Evolutionary conservation across 305 asterid genomes (phyloP), one percentile per base, ranked within the genome.

Genomic region (Fraxinus sp.): DNA sequence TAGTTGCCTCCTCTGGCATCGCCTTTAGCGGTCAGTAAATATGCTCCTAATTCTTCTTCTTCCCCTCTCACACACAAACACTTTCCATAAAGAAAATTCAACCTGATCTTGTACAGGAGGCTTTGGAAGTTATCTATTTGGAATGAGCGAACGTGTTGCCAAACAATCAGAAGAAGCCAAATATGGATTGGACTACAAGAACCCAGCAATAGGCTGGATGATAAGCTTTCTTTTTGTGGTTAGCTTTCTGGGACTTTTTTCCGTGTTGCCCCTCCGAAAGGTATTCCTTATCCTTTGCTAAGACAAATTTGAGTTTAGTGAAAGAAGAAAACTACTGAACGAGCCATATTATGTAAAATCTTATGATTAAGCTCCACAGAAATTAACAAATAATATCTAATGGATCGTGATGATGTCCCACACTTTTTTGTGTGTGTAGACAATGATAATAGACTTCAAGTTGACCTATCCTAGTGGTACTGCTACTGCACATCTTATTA

Each of bases 391-490:
- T 41, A 41, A 41, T 41, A 41, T 41, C 52, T 10, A 41, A 41
- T 41, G 52, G 52, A 10, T 41, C 52, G 3, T 11, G 7, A 59
- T 18, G 66, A n/a, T 5, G 46, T 16, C 4, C 37, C 18, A 22
- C 13, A 4, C 6, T 20, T 18, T 66, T n/a, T 13, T 32, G 28
- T 79, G 57, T 80, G 22, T 86, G n/a, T n/a, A 89, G 92, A 82
- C 86, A 8, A 88, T 89, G 92, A 82, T 89, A 77, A 77, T 89
- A 77, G 87, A 85, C 80, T 88, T 83, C 89, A 89, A 86, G 80
- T 75, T 89, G 86, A 82, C 89, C 6, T 89, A 89, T 80, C 92
- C 92, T 35, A 89, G 91, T 68, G 92, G 92, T 0, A 89, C 91
- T 35, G 92, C 92, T 9, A 88, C 92, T 3, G 91, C 91, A 10